Evolutionary conservation across 805 yeast species (phyloP), one percentile per base, ranked within the genome.

Genomic region (Metschnikowia kofuensis): DNA sequence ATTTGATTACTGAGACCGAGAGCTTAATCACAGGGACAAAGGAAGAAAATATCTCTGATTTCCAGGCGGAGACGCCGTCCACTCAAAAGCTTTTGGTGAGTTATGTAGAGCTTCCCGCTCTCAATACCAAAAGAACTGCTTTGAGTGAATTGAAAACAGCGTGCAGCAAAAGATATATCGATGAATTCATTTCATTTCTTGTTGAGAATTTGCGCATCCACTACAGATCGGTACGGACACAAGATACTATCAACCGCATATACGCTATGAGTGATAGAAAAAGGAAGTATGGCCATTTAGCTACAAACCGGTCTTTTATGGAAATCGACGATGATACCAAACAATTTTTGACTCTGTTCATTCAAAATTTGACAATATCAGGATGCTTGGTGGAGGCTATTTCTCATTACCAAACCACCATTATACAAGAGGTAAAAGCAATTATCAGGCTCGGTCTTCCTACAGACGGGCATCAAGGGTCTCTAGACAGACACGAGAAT

Each of bases 351-450:
- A 65, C 65, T 7, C 71, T 67, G 1, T 75, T 73, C 43, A 68
- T 89, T 31, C 61, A 67, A 7, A 86, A 85, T 27, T 71, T 92
- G 21, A 70, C 79, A 8, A 76, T 82, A 55, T 78, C 89, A 40
- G 84, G 83, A 26, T 82, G 79, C 54, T 62, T 89, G 28, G 73
- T 78, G 1, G 69, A 77, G 12, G 87, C 95, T 0, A 83, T 85
- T 54, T 72, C 75, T 36, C 61, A 70, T 3, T 90, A 86, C 62
- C 87, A 85, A 57, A 92, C 84, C 26, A 75, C 74, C 15, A 80
- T 87, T n/a, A 70, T 84, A 11, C 69, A 75, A 1, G 96, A 90
- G 56, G 74, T 89, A 46, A 89, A 89, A 63, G 75, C 78, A 12
- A 80, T 89, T 13, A 87, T 91, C 35, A 80, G 87, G 51, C 35